These are phyloP conservation scores for Sclerotinia glacialis DNA, from an alignment of 2,329 filamentous ascomycete species.

Conservation along the genomic window DNA sequence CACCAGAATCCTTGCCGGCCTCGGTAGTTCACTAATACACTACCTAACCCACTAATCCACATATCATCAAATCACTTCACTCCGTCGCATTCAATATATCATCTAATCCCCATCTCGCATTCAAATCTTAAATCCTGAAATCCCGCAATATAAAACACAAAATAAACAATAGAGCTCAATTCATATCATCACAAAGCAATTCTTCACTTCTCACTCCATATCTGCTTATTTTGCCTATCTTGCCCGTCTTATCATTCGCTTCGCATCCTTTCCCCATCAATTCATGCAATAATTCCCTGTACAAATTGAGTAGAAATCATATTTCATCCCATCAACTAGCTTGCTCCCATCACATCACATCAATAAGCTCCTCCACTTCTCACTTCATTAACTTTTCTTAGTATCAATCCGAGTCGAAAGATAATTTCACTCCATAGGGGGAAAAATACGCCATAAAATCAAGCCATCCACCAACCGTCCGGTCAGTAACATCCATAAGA, in stretches of 20 bases:
- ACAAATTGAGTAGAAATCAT: background rate
- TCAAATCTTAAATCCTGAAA: background rate
- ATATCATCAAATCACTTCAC: no score
- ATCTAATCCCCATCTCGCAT: background rate
- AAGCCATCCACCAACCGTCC: constrained; percentile 1
- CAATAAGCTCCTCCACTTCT: background rate
- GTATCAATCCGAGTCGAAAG: background rate
- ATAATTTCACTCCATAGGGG: background rate
- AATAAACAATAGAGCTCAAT: background rate
- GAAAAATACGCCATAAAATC: constrained; percentile 11
- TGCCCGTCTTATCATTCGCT: background rate
- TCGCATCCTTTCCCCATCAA: background rate
- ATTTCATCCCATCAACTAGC: background rate
- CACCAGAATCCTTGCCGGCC: no score
- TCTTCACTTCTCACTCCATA: background rate
- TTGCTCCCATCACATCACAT: background rate
- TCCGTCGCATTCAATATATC: background rate
- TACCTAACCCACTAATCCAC: no score
- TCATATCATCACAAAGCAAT: background rate
- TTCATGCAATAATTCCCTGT: background rate
- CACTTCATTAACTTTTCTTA: constrained; percentile 4
- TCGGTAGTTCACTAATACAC: no score
- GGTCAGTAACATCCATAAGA: constrained; percentile 3
- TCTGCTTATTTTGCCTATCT: background rate
- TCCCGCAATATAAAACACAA: background rate